phyloP scores from a whole-genome alignment of 345 rosid genomes.

The Garcia nutans region DNA sequence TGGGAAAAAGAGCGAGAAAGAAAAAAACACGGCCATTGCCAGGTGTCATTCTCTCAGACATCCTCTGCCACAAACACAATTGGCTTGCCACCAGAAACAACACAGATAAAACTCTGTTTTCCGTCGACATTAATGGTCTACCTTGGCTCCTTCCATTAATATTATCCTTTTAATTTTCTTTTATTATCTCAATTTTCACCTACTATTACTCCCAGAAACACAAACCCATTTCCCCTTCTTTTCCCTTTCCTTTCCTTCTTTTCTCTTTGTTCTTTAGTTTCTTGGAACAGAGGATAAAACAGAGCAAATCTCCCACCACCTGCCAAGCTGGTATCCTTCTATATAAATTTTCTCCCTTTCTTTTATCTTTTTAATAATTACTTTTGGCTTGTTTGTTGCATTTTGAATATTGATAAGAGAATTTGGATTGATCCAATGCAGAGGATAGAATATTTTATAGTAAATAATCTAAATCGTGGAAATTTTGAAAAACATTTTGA shows the following conservation, averaged over 20 bases:
- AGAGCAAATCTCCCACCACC: neutral
- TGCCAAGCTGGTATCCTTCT: neutral
- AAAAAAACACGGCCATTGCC: neutral
- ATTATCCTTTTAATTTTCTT: neutral
- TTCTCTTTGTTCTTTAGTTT: too few relatives aligned
- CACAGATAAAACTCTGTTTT: neutral
- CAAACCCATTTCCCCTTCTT: neutral
- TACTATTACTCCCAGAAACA: neutral
- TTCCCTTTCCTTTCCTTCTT: neutral
- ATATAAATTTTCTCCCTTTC: too few relatives aligned
- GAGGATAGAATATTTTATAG: too few relatives aligned
- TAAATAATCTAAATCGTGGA: too few relatives aligned
- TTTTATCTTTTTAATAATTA: too few relatives aligned
- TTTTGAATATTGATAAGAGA: neutral
- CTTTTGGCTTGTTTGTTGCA: neutral
- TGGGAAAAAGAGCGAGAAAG: neutral
- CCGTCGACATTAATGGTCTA: constrained; percentile 3
- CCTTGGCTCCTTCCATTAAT: neutral
- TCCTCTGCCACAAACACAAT: neutral
- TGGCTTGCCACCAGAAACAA: neutral
- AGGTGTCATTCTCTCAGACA: constrained; percentile 12
- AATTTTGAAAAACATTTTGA: too few relatives aligned
- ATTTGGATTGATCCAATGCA: neutral
- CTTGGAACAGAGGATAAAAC: too few relatives aligned
- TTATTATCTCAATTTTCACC: too few relatives aligned